Evolutionary conservation across 2,329 filamentous ascomycete genomes (phyloP).

Genomic region (Sporothrix globosa): DNA sequence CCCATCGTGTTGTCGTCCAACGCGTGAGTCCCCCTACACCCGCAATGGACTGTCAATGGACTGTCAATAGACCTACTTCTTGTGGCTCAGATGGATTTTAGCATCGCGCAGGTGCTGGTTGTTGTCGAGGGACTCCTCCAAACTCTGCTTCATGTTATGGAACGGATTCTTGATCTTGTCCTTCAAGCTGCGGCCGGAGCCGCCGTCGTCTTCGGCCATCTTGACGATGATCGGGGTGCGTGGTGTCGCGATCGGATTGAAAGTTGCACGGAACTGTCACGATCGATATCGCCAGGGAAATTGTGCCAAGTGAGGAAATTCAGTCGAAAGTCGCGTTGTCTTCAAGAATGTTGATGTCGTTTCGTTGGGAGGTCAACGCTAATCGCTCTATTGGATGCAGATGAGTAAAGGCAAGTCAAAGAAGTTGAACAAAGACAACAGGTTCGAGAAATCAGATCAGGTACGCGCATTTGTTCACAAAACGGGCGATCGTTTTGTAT

Average conservation of each 20-base stretch:
- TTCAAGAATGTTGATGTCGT: background rate
- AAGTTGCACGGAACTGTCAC: background rate
- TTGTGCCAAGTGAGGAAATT: background rate
- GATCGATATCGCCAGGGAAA: background rate
- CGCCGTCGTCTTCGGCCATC: constrained; percentile 24
- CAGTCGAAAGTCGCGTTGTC: background rate
- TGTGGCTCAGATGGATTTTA: constrained; percentile 61
- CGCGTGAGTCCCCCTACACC: too few species aligned
- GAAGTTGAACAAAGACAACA: constrained; percentile 17
- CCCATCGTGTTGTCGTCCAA: background rate
- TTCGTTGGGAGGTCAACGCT: background rate
- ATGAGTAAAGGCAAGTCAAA: background rate
- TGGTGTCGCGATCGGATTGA: background rate
- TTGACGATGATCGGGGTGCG: background rate
- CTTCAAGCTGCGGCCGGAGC: constrained; percentile 39
- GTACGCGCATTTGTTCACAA: background rate
- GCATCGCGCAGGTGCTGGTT: constrained; percentile 58
- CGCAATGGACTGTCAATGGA: background rate
- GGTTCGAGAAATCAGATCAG: background rate
- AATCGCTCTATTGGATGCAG: background rate
- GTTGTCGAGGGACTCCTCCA: constrained; percentile 59
- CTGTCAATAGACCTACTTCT: constrained; percentile 54
- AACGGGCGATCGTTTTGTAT: background rate
- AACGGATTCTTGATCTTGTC: constrained; percentile 57
- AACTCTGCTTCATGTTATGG: constrained; percentile 53